phyloP scores from a whole-genome alignment of 129 eudicot species.

The Cynara cardunculus region DNA sequence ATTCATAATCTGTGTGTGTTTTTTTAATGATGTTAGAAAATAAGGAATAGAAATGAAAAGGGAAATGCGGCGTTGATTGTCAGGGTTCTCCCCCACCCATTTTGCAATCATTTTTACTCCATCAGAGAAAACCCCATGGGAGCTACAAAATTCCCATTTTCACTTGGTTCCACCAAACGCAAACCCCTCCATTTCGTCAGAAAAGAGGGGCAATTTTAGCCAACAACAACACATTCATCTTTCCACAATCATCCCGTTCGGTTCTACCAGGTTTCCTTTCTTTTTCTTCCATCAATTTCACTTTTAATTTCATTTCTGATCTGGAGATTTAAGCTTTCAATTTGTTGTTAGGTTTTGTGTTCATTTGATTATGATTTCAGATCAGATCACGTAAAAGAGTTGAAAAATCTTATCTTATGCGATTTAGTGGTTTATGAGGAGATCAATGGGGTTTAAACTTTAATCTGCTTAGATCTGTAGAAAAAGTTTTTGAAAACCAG shows the following conservation, averaged over 20 bases:
- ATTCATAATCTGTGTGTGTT: no score
- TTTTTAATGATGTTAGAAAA: not conserved
- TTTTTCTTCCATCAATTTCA: not conserved
- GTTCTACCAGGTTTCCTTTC: not conserved
- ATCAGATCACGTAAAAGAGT: not conserved
- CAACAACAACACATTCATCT: not conserved
- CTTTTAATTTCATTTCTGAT: not conserved
- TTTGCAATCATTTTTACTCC: conserved; percentile 22
- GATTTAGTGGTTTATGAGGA: not conserved
- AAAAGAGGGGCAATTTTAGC: conserved; percentile 8
- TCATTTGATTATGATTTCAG: not conserved
- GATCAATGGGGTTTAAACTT: not conserved
- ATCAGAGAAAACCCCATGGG: conserved; percentile 1
- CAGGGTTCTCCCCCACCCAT: conserved; percentile 27
- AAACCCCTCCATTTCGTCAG: conserved; percentile 29
- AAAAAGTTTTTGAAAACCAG: not conserved
- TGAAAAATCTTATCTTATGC: no score
- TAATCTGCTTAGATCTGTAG: not conserved
- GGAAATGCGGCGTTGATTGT: not conserved
- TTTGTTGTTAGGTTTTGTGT: not conserved
- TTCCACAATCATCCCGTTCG: not conserved
- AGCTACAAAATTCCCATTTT: conserved; percentile 27
- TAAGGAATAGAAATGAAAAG: not conserved
- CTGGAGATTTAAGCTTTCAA: not conserved
- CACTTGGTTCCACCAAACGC: conserved; percentile 22